Evolutionary conservation across 2,329 filamentous ascomycete genomes (phyloP).

Genomic region (Cytospora piceae): DNA sequence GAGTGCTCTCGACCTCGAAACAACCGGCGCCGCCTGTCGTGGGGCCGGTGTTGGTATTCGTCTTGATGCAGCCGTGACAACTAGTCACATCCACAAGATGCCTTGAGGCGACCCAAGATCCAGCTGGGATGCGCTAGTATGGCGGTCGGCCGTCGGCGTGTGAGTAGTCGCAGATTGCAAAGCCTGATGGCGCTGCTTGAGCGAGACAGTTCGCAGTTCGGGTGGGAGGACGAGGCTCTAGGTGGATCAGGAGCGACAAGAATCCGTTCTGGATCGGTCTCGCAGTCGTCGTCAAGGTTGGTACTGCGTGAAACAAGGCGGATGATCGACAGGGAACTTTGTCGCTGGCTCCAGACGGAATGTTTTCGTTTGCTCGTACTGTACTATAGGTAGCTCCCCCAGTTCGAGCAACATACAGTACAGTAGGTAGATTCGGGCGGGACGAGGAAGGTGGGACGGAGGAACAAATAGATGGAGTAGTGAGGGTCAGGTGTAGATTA

Average conservation of each 20-base stretch:
- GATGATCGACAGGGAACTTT: conserved; percentile 3
- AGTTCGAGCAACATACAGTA: conserved; percentile 17
- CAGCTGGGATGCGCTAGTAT: conserved; percentile 12
- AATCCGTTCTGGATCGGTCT: conserved; percentile 6
- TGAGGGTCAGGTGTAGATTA: conserved; percentile 26
- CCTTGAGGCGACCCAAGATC: background rate
- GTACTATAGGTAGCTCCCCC: background rate
- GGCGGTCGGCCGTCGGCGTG: conserved; percentile 1
- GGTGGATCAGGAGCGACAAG: conserved; percentile 13
- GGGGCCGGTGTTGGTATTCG: conserved; percentile 12
- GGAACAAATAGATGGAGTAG: conserved; percentile 12
- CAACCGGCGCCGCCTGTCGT: conserved; percentile 14
- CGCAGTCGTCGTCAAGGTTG: conserved; percentile 20
- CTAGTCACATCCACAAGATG: conserved; percentile 12
- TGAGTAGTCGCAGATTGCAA: background rate
- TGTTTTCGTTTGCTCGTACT: background rate
- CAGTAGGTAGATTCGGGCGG: conserved; percentile 5
- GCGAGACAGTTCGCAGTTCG: conserved; percentile 16
- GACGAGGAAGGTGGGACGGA: conserved; percentile 17
- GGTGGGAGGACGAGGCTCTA: conserved; percentile 21
- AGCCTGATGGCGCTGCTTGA: conserved; percentile 10
- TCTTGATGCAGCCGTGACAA: conserved; percentile 4
- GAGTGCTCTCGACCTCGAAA: conserved; percentile 6
- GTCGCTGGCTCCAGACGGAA: background rate
- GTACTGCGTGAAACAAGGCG: conserved; percentile 7